phyloP scores from a whole-genome alignment of 2,329 filamentous ascomycete species.

The Diaporthe sp. region DNA sequence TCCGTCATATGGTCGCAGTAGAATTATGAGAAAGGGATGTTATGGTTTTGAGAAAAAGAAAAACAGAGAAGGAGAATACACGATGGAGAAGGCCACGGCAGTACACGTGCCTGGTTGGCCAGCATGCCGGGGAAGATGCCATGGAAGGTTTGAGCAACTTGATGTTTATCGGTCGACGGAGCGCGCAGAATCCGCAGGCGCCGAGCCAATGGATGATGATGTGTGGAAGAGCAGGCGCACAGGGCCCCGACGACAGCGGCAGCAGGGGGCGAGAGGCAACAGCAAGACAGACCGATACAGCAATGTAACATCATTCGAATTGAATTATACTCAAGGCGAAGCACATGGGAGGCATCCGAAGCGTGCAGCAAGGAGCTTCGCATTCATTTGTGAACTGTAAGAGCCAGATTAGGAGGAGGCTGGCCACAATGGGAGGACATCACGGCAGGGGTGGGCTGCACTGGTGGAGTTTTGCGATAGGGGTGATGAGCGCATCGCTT shows the following conservation, averaged over 20 bases:
- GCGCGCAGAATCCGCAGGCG: not conserved
- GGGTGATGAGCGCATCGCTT: not conserved
- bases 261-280: slow-evolving; percentile 34
- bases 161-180: slow-evolving; percentile 29
- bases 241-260: not conserved
- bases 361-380: not conserved
- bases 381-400: not conserved
- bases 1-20: slow-evolving; percentile 19
- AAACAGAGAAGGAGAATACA: slow-evolving; percentile 9
- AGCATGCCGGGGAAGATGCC: slow-evolving; percentile 10
- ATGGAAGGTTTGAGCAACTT: slow-evolving; percentile 24
- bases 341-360: not conserved
- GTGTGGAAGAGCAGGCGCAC: slow-evolving; percentile 10
- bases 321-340: not conserved
- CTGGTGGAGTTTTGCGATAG: too few relatives aligned
- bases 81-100: slow-evolving; percentile 25
- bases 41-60: slow-evolving; percentile 9
- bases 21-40: slow-evolving; percentile 1
- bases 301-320: slow-evolving; percentile 40
- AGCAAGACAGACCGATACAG: slow-evolving; percentile 40
- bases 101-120: slow-evolving; percentile 37
- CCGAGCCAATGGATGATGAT: slow-evolving; percentile 12
- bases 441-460: not conserved
- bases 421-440: not conserved
- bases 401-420: not conserved